Base-by-base conservation (phyloP, 2,329 filamentous ascomycete genomes). In the Chaetomium olivaceum region DNA sequence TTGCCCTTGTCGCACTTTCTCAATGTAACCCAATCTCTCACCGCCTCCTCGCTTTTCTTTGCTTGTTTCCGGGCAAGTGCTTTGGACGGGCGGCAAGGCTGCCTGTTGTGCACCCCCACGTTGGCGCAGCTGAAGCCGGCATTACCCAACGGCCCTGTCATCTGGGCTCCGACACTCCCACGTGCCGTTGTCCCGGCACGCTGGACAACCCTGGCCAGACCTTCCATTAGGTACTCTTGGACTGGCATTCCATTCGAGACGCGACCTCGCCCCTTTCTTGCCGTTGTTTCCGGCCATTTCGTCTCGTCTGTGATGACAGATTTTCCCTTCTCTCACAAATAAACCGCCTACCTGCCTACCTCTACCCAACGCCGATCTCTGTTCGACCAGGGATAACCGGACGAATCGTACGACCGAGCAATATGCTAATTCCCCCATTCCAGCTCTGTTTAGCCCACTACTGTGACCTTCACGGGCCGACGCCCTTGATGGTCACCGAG, bases 361-460 rank as follows among this genome's bases (percentile, higher is more conserved):
- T n/a, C n/a, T 43, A 43, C 39, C 36, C 4, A 39, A 39, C 14
- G 6, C 36, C 33, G 8, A 39, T 11, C 16, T 14, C 33, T 36
- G 8, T 36, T 36, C 33, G 9, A 12, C 33, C 33, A 36, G 33
- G 21, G 16, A 43, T 27, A 6, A 27, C 12, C 21, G 8, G 9
- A 55, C 23, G 31, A 61, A n/a, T 52, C 11, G 3, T 29, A 21
- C 57, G 48, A 48, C 66, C 58, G 56, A 56, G 65, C 58, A 74
- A 69, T 67, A 74, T 79, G 74, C 79, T 82, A 73, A 82, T 75
- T 25, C 73, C 75, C 19, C 71, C 75, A 58, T 70, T 86, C 65
- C 83, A 90, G 87, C 79, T 90, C 74, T 89, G 87, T 75, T 82
- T 90, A 72, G 88, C 88, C 72, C 87, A 90, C 76, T 90, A 89